Conservation (phyloP, 2,329 filamentous ascomycete species). For the Rugonectria rugulosa region DNA sequence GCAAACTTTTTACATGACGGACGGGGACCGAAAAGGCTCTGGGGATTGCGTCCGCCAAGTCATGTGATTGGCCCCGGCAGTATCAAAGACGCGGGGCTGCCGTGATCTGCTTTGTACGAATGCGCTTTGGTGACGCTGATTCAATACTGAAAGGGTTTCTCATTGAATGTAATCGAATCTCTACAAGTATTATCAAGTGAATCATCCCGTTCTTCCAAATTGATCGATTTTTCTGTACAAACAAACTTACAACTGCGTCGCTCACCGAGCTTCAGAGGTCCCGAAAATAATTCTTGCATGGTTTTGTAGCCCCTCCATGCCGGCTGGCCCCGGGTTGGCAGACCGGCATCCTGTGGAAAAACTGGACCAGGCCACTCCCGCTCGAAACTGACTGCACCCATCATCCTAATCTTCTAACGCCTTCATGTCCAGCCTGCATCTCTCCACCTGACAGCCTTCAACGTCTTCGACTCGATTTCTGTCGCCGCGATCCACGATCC, state of each 20-base stretch:
- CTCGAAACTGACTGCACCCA: constrained; percentile 24
- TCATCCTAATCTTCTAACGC: constrained; percentile 30
- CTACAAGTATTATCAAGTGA: no score
- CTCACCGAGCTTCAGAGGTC: no score
- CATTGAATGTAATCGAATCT: neutral
- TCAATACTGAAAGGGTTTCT: neutral
- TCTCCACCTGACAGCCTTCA: constrained; percentile 15
- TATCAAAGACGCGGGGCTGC: constrained; percentile 13
- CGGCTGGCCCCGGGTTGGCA: constrained; percentile 37
- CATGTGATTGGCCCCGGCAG: constrained; percentile 33
- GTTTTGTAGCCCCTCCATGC: neutral
- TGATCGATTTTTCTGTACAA: no score
- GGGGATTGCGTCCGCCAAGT: constrained; percentile 19
- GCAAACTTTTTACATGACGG: constrained; percentile 39
- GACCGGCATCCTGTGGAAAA: constrained; percentile 29
- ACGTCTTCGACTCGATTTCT: constrained; percentile 7
- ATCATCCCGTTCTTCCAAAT: neutral
- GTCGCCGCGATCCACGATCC: neutral
- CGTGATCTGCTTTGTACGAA: no score
- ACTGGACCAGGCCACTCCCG: constrained; percentile 32
- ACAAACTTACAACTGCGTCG: no score
- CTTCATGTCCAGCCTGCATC: constrained; percentile 8
- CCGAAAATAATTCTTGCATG: no score
- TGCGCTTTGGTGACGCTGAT: no score
- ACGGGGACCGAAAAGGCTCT: constrained; percentile 12